These are phyloP conservation scores for Amanita thiersii DNA, from an alignment of 768 basidiomycete genomes.

Conservation along the genomic window DNA sequence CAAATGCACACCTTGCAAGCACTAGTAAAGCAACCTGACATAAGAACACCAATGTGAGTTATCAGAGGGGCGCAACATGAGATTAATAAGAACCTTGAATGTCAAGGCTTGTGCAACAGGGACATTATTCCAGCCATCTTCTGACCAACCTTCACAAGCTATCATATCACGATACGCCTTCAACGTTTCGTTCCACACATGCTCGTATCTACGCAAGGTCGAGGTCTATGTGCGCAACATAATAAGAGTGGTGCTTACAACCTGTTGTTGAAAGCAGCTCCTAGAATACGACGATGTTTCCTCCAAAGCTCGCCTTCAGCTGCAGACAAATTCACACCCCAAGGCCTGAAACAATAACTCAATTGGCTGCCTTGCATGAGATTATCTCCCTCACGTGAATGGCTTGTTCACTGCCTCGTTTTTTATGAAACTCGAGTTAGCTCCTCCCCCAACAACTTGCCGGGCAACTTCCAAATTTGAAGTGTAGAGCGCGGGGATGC, in stretches of 20 bases:
- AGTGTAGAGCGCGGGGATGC: conserved; percentile 29
- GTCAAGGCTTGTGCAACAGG: conserved; percentile 25
- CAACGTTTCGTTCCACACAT: conserved; percentile 32
- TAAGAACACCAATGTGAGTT: neutral
- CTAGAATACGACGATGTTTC: conserved; percentile 35
- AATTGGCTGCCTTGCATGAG: neutral
- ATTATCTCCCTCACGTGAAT: conserved; percentile 21
- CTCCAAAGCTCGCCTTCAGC: conserved; percentile 36
- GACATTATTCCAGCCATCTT: conserved; percentile 18
- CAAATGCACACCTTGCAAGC: conserved; percentile 39
- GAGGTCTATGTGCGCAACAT: conserved; percentile 5
- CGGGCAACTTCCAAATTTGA: conserved; percentile 38
- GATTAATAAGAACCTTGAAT: conserved; percentile 21
- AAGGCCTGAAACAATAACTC: conserved; percentile 24
- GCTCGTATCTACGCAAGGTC: conserved; percentile 22
- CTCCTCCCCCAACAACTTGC: conserved; percentile 32
- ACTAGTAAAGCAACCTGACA: conserved; percentile 32
- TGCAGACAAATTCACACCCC: conserved; percentile 40
- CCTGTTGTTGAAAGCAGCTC: conserved; percentile 34
- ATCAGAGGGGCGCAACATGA: neutral
- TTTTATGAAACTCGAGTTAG: conserved; percentile 32
- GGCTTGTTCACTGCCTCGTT: conserved; percentile 22
- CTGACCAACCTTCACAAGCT: conserved; percentile 24
- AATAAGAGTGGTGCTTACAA: conserved; percentile 19
- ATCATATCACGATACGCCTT: conserved; percentile 33